Percentiles rank a stretch among this genome's conserved stretches.
Evolutionary conservation across 345 rosid species (phyloP).

Genomic region (Murraya paniculata): DNA sequence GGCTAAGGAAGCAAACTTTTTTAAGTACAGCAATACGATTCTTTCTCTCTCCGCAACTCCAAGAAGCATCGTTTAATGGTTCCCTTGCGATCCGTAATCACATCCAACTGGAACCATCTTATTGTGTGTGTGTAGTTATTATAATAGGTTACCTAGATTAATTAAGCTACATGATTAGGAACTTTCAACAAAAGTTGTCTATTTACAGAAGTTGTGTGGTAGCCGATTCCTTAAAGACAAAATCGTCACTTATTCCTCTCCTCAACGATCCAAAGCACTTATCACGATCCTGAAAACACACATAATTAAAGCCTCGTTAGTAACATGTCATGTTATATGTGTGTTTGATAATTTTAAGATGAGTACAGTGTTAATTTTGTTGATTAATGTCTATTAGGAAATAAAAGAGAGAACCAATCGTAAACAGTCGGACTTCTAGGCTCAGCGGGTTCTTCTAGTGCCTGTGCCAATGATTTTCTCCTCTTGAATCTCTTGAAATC

Average conservation of each 20-base stretch:
- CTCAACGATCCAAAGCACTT: constrained; percentile 73
- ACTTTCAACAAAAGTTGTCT: neutral
- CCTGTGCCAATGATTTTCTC: constrained; percentile 36
- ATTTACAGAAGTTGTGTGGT: neutral
- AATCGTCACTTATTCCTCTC: constrained; percentile 17
- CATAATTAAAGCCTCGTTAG: neutral
- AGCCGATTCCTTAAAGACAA: constrained; percentile 19
- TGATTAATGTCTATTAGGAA: no score
- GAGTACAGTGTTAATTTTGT: no score
- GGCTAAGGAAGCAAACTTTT: neutral
- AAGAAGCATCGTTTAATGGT: neutral
- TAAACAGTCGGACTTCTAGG: constrained; percentile 52
- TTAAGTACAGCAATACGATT: neutral
- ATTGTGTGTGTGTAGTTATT: no score
- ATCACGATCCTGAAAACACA: constrained; percentile 55
- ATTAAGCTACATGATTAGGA: neutral
- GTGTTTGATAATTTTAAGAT: neutral
- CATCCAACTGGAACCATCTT: no score
- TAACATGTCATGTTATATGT: neutral
- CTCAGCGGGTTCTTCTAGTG: constrained; percentile 27
- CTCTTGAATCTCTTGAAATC: constrained; percentile 39
- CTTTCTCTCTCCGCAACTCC: constrained; percentile 3
- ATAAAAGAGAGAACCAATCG: constrained; percentile 47
- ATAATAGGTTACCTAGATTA: neutral
- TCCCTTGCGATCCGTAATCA: neutral